Evolutionary conservation across 371 early-diverging fungal species (phyloP).

Genomic region (Rhizopus stolonifer): DNA sequence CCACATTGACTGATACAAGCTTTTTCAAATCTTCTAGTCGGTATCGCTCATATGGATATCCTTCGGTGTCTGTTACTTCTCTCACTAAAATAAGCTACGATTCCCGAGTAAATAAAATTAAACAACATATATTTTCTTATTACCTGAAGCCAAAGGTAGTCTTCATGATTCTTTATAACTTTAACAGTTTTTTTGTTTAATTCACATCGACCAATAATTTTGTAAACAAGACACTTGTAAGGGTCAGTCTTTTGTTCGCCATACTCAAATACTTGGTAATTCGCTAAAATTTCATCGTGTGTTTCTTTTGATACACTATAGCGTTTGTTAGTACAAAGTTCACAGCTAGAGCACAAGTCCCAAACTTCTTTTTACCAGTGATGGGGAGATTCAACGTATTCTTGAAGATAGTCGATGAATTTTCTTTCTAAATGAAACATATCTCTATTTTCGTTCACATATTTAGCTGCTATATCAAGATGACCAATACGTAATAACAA

Average conservation of each 20-base stretch:
- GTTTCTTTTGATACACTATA: slow-evolving; percentile 15
- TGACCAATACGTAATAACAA: slow-evolving; percentile 78
- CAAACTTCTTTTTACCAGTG: slow-evolving; percentile 19
- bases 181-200: slow-evolving; percentile 60
- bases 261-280: slow-evolving; percentile 36
- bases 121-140: not conserved
- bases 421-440: slow-evolving; percentile 57
- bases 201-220: slow-evolving; percentile 84
- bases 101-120: not conserved
- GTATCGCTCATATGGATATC: slow-evolving; percentile 54
- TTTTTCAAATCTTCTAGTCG: slow-evolving; percentile 69
- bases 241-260: slow-evolving; percentile 62
- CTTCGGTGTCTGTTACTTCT: slow-evolving; percentile 51
- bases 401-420: slow-evolving; percentile 67
- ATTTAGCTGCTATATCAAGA: slow-evolving; percentile 61
- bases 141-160: slow-evolving; percentile 79
- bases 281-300: slow-evolving; percentile 16
- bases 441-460: slow-evolving; percentile 55
- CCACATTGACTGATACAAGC: slow-evolving; percentile 59
- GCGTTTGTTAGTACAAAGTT: not conserved
- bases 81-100: slow-evolving; percentile 63
- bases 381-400: slow-evolving; percentile 57
- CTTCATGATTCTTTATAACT: slow-evolving; percentile 70
- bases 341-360: not conserved
- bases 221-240: slow-evolving; percentile 82